Conservation (phyloP, 2,329 filamentous ascomycete genomes). For the Drechslerella dactyloides region DNA sequence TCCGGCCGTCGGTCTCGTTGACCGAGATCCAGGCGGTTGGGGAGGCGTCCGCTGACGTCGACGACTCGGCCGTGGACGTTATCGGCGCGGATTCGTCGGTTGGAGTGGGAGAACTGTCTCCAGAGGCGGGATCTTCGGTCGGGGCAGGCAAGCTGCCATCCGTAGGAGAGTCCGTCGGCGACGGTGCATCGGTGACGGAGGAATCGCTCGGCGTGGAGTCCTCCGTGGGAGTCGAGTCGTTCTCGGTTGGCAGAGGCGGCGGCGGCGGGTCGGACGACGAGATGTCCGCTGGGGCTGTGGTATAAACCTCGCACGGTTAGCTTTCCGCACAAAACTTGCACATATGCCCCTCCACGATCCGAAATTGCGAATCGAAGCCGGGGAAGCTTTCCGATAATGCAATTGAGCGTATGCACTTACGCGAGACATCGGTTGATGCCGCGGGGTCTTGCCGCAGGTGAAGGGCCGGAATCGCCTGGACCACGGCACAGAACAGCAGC, state of each 20-base stretch:
- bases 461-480: conserved; percentile 43
- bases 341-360: too few relatives aligned
- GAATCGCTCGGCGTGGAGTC: neutral
- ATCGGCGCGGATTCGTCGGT: conserved; percentile 16
- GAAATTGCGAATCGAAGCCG: neutral
- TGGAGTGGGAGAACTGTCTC: conserved; percentile 12
- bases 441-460: conserved; percentile 30
- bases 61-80: conserved; percentile 23
- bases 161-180: conserved; percentile 15
- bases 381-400: neutral
- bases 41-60: conserved; percentile 13
- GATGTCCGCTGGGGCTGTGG: conserved; percentile 23
- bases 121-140: conserved; percentile 16
- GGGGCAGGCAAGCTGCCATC: neutral
- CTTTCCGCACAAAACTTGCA: conserved; percentile 6
- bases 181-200: neutral
- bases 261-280: conserved; percentile 16
- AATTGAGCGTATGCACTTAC: conserved; percentile 6
- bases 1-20: conserved; percentile 44
- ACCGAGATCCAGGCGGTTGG: conserved; percentile 43
- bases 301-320: neutral
- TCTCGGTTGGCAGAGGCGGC: conserved; percentile 22
- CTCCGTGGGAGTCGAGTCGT: conserved; percentile 1
- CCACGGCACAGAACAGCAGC: conserved; percentile 42
- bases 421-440: conserved; percentile 24